A percentile compares a stretch with the other conserved stretches of the same genome.
Evolutionary conservation across 2,329 filamentous ascomycete genomes (phyloP).

Genomic region (Hypoxylon sp.): DNA sequence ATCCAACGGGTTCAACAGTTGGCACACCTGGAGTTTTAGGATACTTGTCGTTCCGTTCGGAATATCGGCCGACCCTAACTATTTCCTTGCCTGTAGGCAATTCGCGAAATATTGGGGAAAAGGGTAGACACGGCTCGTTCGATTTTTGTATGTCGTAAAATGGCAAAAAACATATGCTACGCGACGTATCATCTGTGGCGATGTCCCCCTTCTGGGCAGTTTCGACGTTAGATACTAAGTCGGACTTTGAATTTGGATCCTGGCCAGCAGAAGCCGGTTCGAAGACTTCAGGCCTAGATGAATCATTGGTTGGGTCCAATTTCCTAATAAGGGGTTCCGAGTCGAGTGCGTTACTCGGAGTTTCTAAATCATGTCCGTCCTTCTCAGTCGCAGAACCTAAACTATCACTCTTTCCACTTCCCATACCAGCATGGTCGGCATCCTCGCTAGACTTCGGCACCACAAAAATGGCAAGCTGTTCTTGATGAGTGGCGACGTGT

Average conservation of each 20-base stretch:
- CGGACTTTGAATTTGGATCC: not conserved
- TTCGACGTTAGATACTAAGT: not conserved
- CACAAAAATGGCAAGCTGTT: conserved; percentile 21
- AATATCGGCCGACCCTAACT: conserved; percentile 93
- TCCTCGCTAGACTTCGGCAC: conserved; percentile 5
- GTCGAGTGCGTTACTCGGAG: not conserved
- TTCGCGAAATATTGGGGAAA: conserved; percentile 86
- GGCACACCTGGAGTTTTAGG: conserved; percentile 77
- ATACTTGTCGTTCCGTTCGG: conserved; percentile 86
- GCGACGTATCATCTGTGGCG: conserved; percentile 62
- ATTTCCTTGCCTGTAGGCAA: conserved; percentile 82
- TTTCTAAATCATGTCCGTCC: not conserved
- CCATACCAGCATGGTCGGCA: not conserved
- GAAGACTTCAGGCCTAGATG: not conserved
- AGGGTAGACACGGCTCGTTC: conserved; percentile 86
- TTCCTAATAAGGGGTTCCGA: not conserved
- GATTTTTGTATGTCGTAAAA: conserved; percentile 85
- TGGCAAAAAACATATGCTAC: conserved; percentile 91
- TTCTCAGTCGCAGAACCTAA: not conserved
- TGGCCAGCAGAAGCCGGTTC: not conserved
- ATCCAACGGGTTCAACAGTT: conserved; percentile 89
- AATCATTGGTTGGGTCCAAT: not conserved
- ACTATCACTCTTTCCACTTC: not conserved
- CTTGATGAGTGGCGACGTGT: conserved; percentile 23
- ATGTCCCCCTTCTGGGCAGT: not conserved